These are phyloP conservation scores for Diplodia seriata DNA, from an alignment of 2,329 filamentous ascomycete species.

Conservation along the genomic window DNA sequence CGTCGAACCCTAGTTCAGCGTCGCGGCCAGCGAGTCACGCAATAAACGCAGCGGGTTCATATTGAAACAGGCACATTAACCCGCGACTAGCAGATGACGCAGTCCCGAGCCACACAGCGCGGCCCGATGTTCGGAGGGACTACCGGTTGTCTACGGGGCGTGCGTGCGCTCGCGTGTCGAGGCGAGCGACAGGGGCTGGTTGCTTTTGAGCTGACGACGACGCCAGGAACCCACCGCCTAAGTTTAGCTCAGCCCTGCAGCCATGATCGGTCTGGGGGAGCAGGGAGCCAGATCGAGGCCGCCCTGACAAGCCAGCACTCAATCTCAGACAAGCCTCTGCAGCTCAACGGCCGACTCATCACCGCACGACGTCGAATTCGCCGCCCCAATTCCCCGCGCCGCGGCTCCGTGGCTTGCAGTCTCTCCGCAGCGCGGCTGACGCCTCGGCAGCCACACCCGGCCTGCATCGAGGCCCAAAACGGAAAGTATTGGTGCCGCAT, in stretches of 20 bases:
- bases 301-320: background rate
- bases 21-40: background rate
- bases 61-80: constrained; percentile 14
- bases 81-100: background rate
- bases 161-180: constrained; percentile 7
- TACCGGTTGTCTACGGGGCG: too few species aligned
- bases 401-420: background rate
- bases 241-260: constrained; percentile 24
- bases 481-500: constrained; percentile 3
- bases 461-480: background rate
- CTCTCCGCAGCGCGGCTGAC: constrained; percentile 12
- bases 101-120: background rate
- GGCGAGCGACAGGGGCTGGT: background rate
- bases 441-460: constrained; percentile 11
- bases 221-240: background rate
- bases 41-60: background rate
- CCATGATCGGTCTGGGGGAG: background rate
- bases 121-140: constrained; percentile 2
- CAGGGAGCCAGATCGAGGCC: background rate
- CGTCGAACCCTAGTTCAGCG: background rate
- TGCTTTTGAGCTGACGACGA: constrained; percentile 16
- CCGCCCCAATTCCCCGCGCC: background rate
- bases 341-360: background rate
- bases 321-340: constrained; percentile 9
- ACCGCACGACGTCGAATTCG: constrained; percentile 1